phyloP scores from a whole-genome alignment of 371 early-diverging fungal genomes.

The Actinomortierella wolfii region DNA sequence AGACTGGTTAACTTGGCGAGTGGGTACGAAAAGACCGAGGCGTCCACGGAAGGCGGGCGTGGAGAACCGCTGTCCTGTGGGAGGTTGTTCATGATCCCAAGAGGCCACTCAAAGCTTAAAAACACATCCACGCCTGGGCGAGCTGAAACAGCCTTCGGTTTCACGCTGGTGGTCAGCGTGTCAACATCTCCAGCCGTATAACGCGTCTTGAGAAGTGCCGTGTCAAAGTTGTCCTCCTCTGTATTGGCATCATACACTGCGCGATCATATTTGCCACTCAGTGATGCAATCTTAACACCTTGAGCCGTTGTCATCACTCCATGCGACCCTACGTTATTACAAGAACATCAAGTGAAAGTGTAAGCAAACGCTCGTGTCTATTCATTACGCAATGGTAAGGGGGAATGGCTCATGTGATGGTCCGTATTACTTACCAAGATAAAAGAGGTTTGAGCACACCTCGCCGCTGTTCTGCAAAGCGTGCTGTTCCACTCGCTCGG shows the following conservation, averaged over 20 bases:
- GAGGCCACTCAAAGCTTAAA: slow-evolving; percentile 82
- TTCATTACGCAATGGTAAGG: too few relatives aligned
- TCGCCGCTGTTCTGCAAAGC: slow-evolving; percentile 71
- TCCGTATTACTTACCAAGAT: slow-evolving; percentile 60
- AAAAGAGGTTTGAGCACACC: slow-evolving; percentile 74
- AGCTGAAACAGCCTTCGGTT: slow-evolving; percentile 44
- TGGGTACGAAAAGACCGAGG: slow-evolving; percentile 39
- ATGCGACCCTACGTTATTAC: slow-evolving; percentile 33
- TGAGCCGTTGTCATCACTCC: slow-evolving; percentile 76
- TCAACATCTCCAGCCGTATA: slow-evolving; percentile 41
- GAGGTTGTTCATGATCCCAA: slow-evolving; percentile 49
- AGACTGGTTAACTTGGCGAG: slow-evolving; percentile 55
- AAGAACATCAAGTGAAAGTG: neutral
- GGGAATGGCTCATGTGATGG: too few relatives aligned
- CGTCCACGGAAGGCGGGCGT: slow-evolving; percentile 10
- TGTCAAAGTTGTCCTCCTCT: slow-evolving; percentile 14
- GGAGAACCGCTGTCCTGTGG: neutral
- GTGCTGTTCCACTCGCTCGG: slow-evolving; percentile 56
- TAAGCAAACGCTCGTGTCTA: too few relatives aligned
- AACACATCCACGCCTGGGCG: slow-evolving; percentile 80
- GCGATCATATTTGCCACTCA: slow-evolving; percentile 61
- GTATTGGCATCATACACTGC: slow-evolving; percentile 33
- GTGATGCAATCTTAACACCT: slow-evolving; percentile 74
- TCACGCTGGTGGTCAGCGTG: slow-evolving; percentile 39
- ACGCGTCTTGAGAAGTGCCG: slow-evolving; percentile 16